Conservation (phyloP, 1,284 basidiomycete species). For the Papiliotrema flavescens region DNA sequence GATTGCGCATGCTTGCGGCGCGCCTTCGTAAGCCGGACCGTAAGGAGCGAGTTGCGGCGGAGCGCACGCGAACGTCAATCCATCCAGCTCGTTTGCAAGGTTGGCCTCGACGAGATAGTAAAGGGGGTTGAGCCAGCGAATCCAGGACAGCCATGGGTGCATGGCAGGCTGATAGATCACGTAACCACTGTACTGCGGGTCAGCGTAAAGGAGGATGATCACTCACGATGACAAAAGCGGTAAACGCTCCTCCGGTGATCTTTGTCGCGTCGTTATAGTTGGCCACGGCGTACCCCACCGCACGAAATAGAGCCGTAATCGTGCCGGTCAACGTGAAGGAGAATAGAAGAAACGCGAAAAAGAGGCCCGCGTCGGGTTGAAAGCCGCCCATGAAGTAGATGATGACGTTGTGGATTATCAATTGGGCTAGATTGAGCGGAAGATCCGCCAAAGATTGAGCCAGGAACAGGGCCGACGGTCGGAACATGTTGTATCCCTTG, state of each 20-base stretch:
- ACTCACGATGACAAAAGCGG: constrained; percentile 27
- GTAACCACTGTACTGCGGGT: constrained; percentile 30
- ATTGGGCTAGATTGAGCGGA: constrained; percentile 46
- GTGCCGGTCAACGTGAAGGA: constrained; percentile 21
- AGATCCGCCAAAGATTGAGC: constrained; percentile 63
- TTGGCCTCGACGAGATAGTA: constrained; percentile 36
- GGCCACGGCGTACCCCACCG: constrained; percentile 36
- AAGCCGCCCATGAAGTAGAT: constrained; percentile 44
- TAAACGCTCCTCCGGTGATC: constrained; percentile 35
- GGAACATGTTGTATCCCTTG: constrained; percentile 50
- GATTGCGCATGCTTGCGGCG: constrained; percentile 41
- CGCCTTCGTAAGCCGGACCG: constrained; percentile 37
- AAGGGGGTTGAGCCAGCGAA: constrained; percentile 34
- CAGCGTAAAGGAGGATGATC: too few species aligned
- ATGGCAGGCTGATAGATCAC: constrained; percentile 39
- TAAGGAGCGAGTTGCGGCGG: constrained; percentile 46
- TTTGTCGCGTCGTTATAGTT: constrained; percentile 45
- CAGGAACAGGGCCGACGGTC: constrained; percentile 52
- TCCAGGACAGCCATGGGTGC: constrained; percentile 37
- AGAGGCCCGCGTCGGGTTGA: constrained; percentile 27
- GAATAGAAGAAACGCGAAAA: constrained; percentile 43
- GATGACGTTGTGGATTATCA: constrained; percentile 45
- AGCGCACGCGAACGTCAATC: constrained; percentile 42
- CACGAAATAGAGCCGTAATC: constrained; percentile 38
- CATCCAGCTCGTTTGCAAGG: constrained; percentile 50